Base-by-base conservation (phyloP, 148 eudicot genomes). In the Oxyria digyna region DNA sequence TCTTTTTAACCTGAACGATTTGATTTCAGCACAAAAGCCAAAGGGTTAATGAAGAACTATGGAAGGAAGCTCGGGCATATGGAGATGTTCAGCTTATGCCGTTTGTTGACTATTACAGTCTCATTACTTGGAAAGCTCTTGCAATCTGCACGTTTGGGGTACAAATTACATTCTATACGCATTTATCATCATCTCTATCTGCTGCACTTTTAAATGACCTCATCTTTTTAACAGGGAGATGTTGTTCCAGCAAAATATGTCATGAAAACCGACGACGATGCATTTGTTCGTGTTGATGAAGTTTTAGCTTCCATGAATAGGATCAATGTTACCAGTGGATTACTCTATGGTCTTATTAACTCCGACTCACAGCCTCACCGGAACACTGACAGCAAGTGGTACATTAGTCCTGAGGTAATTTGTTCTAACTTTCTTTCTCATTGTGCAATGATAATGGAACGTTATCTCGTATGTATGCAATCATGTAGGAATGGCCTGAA, bases 41-140 rank as follows among this genome's bases (percentile, higher is more conserved):
- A 66, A 84, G 84, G 57, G 98, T 94, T 68, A 94, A 94, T 78
- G 74, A 76, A 62, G 83, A 82, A 74, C 78, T 94, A 35, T 90
- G 92, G 98, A 88, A 71, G 79, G 98, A 94, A 84, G 90, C 92
- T 74, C 84, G 85, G 75, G 85, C 89, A 66, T 94, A 85, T 80
- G 89, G 89, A 78, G 98, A 94, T 78, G 83, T 90, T 68, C 97
- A 90, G 77, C 69, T 94, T 77, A 86, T 94, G 98, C 97, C 98
- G 46, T 94, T 88, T 84, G 92, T 94, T 71, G 98, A 94, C 76
- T 90, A 94, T 73, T 94, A 94, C 85, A 82, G 87, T 75, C 80
- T 94, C 71, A 84, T 94, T 74, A 84, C 81, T 76, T 80, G 88
- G 74, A 90, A 94, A 81, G 88, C 97, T 14, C 76, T 90, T 63